Evolutionary conservation across 2,329 filamentous ascomycete species (phyloP), one percentile per base, ranked within the genome.

Genomic region (Neofusicoccum sp.): DNA sequence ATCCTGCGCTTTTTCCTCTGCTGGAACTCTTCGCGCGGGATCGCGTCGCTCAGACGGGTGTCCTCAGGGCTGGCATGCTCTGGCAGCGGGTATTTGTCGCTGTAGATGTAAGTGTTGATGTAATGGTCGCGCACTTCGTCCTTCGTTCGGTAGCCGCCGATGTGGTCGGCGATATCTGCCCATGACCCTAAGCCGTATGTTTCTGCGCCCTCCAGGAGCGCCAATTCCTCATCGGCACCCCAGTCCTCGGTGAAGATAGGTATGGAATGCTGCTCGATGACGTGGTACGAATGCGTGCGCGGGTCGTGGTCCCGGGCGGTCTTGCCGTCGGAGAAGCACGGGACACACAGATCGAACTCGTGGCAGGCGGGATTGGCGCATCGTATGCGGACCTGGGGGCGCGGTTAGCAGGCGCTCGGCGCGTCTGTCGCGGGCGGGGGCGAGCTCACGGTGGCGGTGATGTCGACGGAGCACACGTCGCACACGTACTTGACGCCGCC

Each of bases 231-330:
- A 72, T 99, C 95, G 26, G 95, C 95, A 57, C 95, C 95, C 95
- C 95, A 99, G 71, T 96, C 93, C 61, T 86, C 84, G 66, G 93
- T 89, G 70, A 96, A 99, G 62, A 99, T 98, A 1, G 95, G 95
- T 53, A 99, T 96, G 0, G 93, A 97, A 72, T 99, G 96, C 70
- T 98, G 95, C 75, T 99, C 95, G 66, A 99, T 97, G 34, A 99
- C 95, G 64, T 91, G 89, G 74, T 88, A 99, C 12, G 91, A 82
- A 76, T 99, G 95, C 11, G 89, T 90, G 4, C 87, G 84, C 6
- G 95, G 93, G 66, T 96, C 88, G 75, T 99, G 95, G 60, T 89
- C 87, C 68, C 91, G 90, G 64, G 90, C 91, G 47, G 84, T 82
- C 69, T 91, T 86, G 65, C 91, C 93, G 65, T 89, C 87, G 34